Base-by-base conservation (phyloP, 108 stramenopile genomes). In the Asterionellopsis glacialis region DNA sequence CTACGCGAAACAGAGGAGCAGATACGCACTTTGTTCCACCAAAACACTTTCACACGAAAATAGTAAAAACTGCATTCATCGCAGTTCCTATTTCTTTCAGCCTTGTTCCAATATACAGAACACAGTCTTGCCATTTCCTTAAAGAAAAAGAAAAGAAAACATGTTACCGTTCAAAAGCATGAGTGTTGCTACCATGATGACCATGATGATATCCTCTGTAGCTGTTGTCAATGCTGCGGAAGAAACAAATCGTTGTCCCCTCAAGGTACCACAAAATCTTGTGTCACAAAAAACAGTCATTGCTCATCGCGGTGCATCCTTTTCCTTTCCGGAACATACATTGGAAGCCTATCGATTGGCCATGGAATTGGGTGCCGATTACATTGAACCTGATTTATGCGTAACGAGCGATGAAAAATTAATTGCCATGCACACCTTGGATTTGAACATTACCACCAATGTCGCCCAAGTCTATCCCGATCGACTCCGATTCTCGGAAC, bases 331-430 rank as follows among this genome's bases (percentile, higher is more conserved):
- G 15, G 87, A 90, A 51, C 87, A 93, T 57, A 72, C 88, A 0
- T 45, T 90, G 44, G 72, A 63, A 48, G 82, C 79, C 9, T 93
- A 93, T 60, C 80, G 82, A 41, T 62, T 93, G 21, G 88, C 92
- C 18, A 53, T 90, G 11, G 88, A 90, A 47, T 57, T 93, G n/a
- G 81, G 83, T 13, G 82, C 88, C 23, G 85, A 93, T 45, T 93
- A 79, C 62, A 84, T 90, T 44, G 92, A 93, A 52, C 82, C 88
- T 0, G 88, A 93, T 68, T 59, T 89, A 45, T 80, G 87, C 0
- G 64, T 85, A 21, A 81, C 85, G 16, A 70, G 63, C 25, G 83
- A 83, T 53, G 52, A 55, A 18, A 53, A 72, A 22, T 54, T 87
- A 45, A 54, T 87, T 24, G 84, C 84, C 24, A 65, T 84, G 2